Base-by-base conservation (phyloP, 208 protist genomes). In the Angomonas deanei region DNA sequence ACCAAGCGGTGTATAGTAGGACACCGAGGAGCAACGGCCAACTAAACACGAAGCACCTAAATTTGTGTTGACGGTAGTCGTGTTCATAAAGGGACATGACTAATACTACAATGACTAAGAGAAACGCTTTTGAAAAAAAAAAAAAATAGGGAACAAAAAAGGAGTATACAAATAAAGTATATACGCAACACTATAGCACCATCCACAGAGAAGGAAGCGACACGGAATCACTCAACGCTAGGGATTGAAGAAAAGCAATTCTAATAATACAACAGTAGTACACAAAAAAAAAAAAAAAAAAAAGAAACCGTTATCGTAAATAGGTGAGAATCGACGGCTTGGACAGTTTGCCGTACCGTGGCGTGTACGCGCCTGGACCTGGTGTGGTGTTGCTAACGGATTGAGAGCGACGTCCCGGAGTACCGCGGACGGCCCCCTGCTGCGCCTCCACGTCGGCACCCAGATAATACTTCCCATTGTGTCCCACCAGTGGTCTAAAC, bases 351-450 rank as follows among this genome's bases (percentile, higher is more conserved):
- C 54, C 74, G 69, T 87, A 93, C 0, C 74, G 78, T 31, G 86
- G 86, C 3, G 82, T 93, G 70, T 93, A 93, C 6, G 86, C 78
- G 17, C 86, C 86, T 11, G 86, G 86, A 8, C 86, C 86, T 3
- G 86, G 86, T 6, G 78, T 70, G 27, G 67, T 74, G 23, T 49
- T 54, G 17, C 64, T 46, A n/a, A 21, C 4, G 4, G 19, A 8
- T 19, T n/a, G 19, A 13, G 55, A 32, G 17, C 17, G 39, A 17
- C 26, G 5, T 38, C 39, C 32, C 2, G 27, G 2, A 17, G 47
- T 15, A 5, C 27, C 24, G 17, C 80, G 72, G 21, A 78, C 81
- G 4, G 58, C 39, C 27, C 59, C 55, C 50, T 77, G 65, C 30
- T 77, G 69, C 0, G 76, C n/a, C 34, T 80, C 77, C 4, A 74